Evolutionary conservation across 202 grass and related monocot genomes (phyloP), one percentile per base, ranked within the genome.

Genomic region (Schoenoplectus triqueter): DNA sequence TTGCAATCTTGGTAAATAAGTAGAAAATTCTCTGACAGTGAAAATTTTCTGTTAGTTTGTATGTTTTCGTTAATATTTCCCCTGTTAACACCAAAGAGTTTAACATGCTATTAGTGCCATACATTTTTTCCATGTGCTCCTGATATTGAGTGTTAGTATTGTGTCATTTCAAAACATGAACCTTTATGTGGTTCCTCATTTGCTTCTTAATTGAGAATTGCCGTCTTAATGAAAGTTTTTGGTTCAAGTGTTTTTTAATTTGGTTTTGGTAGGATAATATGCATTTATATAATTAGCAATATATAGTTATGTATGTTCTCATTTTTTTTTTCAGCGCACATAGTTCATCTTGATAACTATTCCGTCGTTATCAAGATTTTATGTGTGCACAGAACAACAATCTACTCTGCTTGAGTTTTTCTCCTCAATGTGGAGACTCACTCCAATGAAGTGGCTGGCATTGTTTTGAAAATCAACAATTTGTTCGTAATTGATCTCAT

Each of bases 391-490:
- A 87, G 10, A 87, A 44, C 14, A 83, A 82, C 65, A 7, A 18
- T 83, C 80, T 69, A 77, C 80, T 82, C 86, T 87, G 86, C 69
- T 87, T 83, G 86, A 83, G 86, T 87, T 45, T 31, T 75, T 83
- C 86, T 83, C 66, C 86, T 64, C 46, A 17, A 48, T 76, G 69
- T 83, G 86, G 86, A 87, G 55, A 83, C 82, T 78, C 68, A 76
- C 86, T 87, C 86, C 69, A 83, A 87, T 87, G 86, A 87, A 77
- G 86, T 83, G 59, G 86, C 47, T 13, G 69, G 78, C 49, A 87
- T 84, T 84, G 14, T 44, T 84, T 66, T 79, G 14, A 14, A 61
- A 79, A 45, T 17, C 2, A 18, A 61, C 1, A 2, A 45, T 79
- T 21, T 39, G 73, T 56, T 77, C 6, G 56, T 77, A 31, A 10